Evolutionary conservation across 2,329 filamentous ascomycete genomes (phyloP).

Genomic region (Mycosphaerella arachidis): DNA sequence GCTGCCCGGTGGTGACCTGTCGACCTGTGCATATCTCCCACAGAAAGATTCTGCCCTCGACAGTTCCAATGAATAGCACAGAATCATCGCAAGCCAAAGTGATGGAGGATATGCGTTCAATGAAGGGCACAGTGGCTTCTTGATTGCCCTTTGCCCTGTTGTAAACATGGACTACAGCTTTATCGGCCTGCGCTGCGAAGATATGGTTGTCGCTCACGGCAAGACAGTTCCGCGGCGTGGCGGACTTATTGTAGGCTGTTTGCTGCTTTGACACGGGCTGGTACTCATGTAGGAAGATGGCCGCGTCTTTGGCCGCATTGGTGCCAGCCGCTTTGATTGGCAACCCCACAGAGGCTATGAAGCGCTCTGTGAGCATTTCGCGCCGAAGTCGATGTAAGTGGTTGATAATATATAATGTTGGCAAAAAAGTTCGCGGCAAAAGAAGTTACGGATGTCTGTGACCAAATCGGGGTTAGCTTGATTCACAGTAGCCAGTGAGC

Average conservation of each 20-base stretch:
- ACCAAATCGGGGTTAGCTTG: no score
- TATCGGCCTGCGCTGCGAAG: slow-evolving; percentile 86
- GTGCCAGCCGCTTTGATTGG: slow-evolving; percentile 42
- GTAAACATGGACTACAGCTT: slow-evolving; percentile 91
- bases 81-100: slow-evolving; percentile 62
- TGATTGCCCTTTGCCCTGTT: slow-evolving; percentile 77
- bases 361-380: slow-evolving; percentile 48
- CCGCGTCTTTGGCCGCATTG: slow-evolving; percentile 66
- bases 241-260: slow-evolving; percentile 85
- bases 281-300: slow-evolving; percentile 79
- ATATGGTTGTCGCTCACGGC: slow-evolving; percentile 77
- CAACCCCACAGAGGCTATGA: slow-evolving; percentile 46
- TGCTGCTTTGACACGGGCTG: slow-evolving; percentile 73
- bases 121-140: slow-evolving; percentile 82
- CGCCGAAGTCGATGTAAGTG: neutral
- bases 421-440: no score
- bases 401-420: neutral
- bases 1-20: slow-evolving; percentile 68
- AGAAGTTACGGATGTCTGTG: no score
- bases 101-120: slow-evolving; percentile 77
- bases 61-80: slow-evolving; percentile 74
- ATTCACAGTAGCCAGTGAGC: no score
- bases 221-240: slow-evolving; percentile 70
- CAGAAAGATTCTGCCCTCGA: slow-evolving; percentile 76
- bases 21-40: slow-evolving; percentile 87